Evolutionary conservation across 805 yeast species (phyloP).

Genomic region (Huiozyma sinensis): DNA sequence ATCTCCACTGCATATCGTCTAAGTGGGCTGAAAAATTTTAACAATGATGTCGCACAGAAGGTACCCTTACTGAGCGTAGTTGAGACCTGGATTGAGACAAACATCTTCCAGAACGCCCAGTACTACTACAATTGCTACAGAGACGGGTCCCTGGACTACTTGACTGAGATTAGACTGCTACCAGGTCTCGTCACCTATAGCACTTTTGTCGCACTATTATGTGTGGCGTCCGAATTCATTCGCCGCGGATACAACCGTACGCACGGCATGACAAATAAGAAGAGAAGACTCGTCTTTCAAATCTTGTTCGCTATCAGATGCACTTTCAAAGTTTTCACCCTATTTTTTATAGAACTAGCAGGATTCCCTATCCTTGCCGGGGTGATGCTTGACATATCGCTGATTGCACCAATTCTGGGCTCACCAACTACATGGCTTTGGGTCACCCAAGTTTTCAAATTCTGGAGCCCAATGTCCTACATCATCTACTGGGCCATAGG

Average conservation of each 20-base stretch:
- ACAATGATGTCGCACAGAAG: constrained; percentile 2
- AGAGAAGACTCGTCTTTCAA: constrained; percentile 41
- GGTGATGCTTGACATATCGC: constrained; percentile 54
- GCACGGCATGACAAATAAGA: constrained; percentile 23
- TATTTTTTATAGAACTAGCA: constrained; percentile 72
- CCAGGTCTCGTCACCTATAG: constrained; percentile 23
- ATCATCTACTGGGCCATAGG: constrained; percentile 57
- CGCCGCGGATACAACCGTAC: constrained; percentile 19
- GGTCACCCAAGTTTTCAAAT: constrained; percentile 14
- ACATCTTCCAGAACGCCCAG: neutral
- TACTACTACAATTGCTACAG: neutral
- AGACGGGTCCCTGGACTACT: constrained; percentile 9
- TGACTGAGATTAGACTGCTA: constrained; percentile 17
- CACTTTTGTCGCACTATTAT: constrained; percentile 17
- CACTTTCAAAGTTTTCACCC: constrained; percentile 61
- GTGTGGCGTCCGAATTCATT: constrained; percentile 16
- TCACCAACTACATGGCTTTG: constrained; percentile 10
- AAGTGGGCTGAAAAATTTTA: constrained; percentile 1
- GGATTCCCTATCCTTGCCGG: constrained; percentile 87
- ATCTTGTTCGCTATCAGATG: constrained; percentile 44
- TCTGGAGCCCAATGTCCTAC: constrained; percentile 20
- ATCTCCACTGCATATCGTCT: constrained; percentile 6
- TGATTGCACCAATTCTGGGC: constrained; percentile 25
- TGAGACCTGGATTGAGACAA: constrained; percentile 9
- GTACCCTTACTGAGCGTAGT: constrained; percentile 2